A percentile compares a stretch with the other conserved stretches of the same genome.
phyloP scores from a whole-genome alignment of 2,329 filamentous ascomycete species.

The Trichoderma citrinoviride region DNA sequence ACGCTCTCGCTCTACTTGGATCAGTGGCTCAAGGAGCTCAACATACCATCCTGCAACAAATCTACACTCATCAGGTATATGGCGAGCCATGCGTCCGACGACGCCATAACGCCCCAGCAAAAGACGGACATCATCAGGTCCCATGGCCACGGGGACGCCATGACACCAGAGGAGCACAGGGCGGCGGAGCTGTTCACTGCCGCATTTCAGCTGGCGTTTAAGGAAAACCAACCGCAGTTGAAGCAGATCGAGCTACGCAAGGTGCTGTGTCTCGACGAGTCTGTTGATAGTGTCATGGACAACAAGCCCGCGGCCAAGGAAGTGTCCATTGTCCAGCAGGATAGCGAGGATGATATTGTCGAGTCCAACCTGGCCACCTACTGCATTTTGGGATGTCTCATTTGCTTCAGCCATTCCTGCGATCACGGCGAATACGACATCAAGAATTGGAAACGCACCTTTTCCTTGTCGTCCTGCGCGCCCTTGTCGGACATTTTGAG shows the following conservation, averaged over 20 bases:
- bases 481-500: conserved; percentile 36
- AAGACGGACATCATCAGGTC: conserved; percentile 52
- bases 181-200: conserved; percentile 52
- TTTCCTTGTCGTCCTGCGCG: conserved; percentile 43
- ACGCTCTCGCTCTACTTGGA: conserved; percentile 54
- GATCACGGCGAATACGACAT: conserved; percentile 61
- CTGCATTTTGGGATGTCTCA: conserved; percentile 54
- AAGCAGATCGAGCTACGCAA: conserved; percentile 49
- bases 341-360: conserved; percentile 41
- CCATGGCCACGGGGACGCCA: conserved; percentile 41
- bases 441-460: conserved; percentile 51
- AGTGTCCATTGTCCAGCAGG: conserved; percentile 32
- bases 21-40: conserved; percentile 50
- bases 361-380: conserved; percentile 54
- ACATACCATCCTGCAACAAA: conserved; percentile 51
- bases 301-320: conserved; percentile 54
- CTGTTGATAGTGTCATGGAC: conserved; percentile 53
- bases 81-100: conserved; percentile 47
- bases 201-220: conserved; percentile 57
- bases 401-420: conserved; percentile 59
- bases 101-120: conserved; percentile 53
- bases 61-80: conserved; percentile 53
- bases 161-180: conserved; percentile 42
- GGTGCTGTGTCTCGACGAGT: conserved; percentile 53
- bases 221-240: conserved; percentile 33